Conservation (phyloP, 345 rosid genomes). For the Mallotus nudiflorus region DNA sequence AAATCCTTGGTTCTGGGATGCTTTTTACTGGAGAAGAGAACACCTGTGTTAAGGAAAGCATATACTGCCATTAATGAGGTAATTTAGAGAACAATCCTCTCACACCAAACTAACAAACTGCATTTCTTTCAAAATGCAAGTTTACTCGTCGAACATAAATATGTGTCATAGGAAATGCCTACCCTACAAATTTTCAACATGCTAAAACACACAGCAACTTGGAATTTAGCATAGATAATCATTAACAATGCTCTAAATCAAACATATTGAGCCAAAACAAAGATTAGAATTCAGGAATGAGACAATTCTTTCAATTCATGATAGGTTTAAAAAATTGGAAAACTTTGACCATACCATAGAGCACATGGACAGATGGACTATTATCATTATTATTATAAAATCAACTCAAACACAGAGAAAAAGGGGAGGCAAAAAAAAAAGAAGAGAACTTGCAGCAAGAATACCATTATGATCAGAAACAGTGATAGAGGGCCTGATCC, state of each 20-base stretch:
- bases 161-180: neutral
- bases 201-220: neutral
- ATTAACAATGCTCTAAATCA: neutral
- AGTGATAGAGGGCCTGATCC: constrained; percentile 85
- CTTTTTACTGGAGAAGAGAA: constrained; percentile 76
- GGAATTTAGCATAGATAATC: neutral
- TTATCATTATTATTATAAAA: too few species aligned
- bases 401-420: too few species aligned
- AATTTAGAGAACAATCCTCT: neutral
- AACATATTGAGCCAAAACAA: neutral
- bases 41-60: constrained; percentile 41
- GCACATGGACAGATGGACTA: neutral
- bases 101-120: neutral
- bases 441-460: constrained; percentile 9
- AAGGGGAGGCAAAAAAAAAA: neutral
- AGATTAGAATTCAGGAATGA: neutral
- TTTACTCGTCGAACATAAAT: neutral
- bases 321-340: neutral
- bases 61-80: neutral
- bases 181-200: neutral
- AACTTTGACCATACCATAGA: neutral
- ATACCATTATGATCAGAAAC: constrained; percentile 72
- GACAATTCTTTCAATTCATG: neutral
- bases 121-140: neutral
- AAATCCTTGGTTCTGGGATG: constrained; percentile 76